Conservation (phyloP, 768 basidiomycete species). For the Pisolithus albus region DNA sequence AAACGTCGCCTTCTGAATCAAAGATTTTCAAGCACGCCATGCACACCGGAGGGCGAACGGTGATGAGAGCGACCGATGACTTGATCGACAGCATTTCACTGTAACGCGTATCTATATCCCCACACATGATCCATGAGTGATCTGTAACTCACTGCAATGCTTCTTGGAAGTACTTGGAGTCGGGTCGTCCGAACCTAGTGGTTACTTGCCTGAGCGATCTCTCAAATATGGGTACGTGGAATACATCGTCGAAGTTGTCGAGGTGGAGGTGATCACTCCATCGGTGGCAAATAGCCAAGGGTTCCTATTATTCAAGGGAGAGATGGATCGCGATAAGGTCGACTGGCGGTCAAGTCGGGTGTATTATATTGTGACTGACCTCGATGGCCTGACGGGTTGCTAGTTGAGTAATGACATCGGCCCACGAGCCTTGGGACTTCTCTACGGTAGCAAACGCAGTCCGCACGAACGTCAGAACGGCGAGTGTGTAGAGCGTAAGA, state of each 20-base stretch:
- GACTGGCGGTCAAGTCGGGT: not conserved
- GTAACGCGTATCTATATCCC: conserved; percentile 1
- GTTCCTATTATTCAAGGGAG: too few species aligned
- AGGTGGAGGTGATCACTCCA: conserved; percentile 28
- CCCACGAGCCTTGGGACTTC: conserved; percentile 1
- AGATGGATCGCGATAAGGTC: not conserved
- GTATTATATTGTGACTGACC: conserved; percentile 2
- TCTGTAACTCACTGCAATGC: conserved; percentile 13
- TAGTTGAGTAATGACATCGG: conserved; percentile 12
- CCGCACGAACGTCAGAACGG: conserved; percentile 53
- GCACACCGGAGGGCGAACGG: conserved; percentile 58
- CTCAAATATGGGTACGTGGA: conserved; percentile 40
- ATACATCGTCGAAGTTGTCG: conserved; percentile 44
- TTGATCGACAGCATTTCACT: conserved; percentile 16
- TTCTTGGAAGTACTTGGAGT: conserved; percentile 24
- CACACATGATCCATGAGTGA: not conserved
- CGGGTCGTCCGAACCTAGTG: conserved; percentile 31
- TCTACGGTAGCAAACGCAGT: conserved; percentile 30
- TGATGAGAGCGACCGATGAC: conserved; percentile 32
- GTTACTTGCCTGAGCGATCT: conserved; percentile 30
- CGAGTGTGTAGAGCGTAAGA: conserved; percentile 46
- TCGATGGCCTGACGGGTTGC: conserved; percentile 14
- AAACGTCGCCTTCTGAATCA: conserved; percentile 28
- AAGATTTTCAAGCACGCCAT: conserved; percentile 39
- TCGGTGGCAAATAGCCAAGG: too few species aligned